A percentile compares a stretch with the other conserved stretches of the same genome.
phyloP scores from a whole-genome alignment of 352 stramenopile genomes.

The Paralagenidium karlingii region DNA sequence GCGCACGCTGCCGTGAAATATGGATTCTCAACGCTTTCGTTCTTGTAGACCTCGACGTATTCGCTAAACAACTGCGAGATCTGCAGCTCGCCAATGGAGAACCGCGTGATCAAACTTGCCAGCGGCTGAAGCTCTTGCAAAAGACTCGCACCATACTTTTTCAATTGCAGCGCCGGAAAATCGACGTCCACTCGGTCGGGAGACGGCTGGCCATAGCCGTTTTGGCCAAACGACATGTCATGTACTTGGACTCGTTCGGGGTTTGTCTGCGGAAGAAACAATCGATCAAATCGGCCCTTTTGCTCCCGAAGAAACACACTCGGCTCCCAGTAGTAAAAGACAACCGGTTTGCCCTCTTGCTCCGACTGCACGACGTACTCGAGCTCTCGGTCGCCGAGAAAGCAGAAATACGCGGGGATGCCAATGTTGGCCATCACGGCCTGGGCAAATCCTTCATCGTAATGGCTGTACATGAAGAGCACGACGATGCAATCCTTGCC shows the following conservation, averaged over 20 bases:
- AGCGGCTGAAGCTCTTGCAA: not conserved
- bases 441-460: constrained; percentile 19
- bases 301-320: constrained; percentile 27
- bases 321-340: constrained; percentile 47
- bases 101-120: constrained; percentile 6
- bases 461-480: constrained; percentile 33
- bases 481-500: constrained; percentile 30
- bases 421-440: constrained; percentile 26
- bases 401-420: constrained; percentile 55
- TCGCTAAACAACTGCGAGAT: constrained; percentile 19
- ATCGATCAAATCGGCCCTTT: constrained; percentile 17
- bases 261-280: constrained; percentile 19
- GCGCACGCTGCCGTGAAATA: constrained; percentile 15
- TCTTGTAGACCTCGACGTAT: not conserved
- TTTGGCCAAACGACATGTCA: constrained; percentile 25
- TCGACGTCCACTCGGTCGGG: constrained; percentile 29
- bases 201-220: constrained; percentile 25
- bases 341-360: constrained; percentile 9
- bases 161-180: constrained; percentile 17
- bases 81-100: constrained; percentile 15
- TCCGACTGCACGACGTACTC: constrained; percentile 21
- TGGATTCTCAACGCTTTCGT: constrained; percentile 4
- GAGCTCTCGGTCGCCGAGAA: constrained; percentile 24
- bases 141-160: constrained; percentile 8
- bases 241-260: constrained; percentile 16